Evolutionary conservation across 768 basidiomycete genomes (phyloP).

Genomic region (Termitomyces sp.): DNA sequence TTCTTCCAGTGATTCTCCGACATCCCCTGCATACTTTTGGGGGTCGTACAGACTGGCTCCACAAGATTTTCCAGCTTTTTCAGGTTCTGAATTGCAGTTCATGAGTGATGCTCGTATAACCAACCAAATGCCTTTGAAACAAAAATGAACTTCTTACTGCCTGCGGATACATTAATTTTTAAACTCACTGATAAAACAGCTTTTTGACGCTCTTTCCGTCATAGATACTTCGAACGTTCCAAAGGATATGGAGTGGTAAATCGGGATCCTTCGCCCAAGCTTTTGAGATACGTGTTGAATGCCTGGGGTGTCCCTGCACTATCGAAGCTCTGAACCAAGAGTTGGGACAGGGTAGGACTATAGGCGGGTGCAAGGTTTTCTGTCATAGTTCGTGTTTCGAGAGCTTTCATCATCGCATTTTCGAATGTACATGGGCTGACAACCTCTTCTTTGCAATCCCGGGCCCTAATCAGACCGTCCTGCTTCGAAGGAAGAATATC

Average conservation of each 20-base stretch:
- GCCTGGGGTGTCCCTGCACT: slow-evolving; percentile 15
- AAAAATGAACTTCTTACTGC: background rate
- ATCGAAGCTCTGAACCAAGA: slow-evolving; percentile 45
- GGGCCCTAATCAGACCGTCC: background rate
- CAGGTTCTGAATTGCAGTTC: slow-evolving; percentile 66
- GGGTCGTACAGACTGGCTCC: slow-evolving; percentile 42
- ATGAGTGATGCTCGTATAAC: slow-evolving; percentile 66
- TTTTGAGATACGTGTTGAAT: slow-evolving; percentile 35
- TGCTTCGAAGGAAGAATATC: slow-evolving; percentile 48
- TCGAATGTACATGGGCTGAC: slow-evolving; percentile 10
- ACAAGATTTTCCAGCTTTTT: slow-evolving; percentile 35
- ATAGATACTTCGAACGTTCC: slow-evolving; percentile 66
- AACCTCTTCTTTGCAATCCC: background rate
- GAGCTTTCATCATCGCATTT: slow-evolving; percentile 57
- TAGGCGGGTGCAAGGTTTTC: slow-evolving; percentile 50
- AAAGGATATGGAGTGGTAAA: slow-evolving; percentile 64
- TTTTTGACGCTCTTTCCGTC: slow-evolving; percentile 64
- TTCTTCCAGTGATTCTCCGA: slow-evolving; percentile 78
- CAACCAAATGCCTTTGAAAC: slow-evolving; percentile 53
- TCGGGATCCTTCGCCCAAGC: slow-evolving; percentile 57
- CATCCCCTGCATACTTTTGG: slow-evolving; percentile 25
- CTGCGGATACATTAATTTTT: background rate
- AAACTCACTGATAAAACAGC: slow-evolving; percentile 50
- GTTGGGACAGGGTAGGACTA: slow-evolving; percentile 47
- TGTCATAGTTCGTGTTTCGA: slow-evolving; percentile 44